These are phyloP conservation scores for Xerocomus minutiporus DNA, from an alignment of 1,284 basidiomycete species.

Conservation along the genomic window DNA sequence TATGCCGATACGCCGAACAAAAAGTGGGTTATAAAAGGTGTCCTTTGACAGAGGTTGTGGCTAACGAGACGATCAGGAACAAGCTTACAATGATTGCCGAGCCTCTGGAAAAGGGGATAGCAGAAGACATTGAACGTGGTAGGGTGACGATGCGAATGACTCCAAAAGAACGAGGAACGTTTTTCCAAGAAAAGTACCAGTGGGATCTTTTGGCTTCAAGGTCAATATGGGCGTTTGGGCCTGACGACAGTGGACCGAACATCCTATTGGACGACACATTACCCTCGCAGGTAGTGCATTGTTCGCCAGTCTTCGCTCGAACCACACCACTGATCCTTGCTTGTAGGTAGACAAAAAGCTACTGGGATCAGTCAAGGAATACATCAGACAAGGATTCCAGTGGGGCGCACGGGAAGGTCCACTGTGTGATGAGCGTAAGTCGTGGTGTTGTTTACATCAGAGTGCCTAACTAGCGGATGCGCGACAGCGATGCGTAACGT, in stretches of 20 bases:
- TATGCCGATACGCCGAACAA: constrained; percentile 99
- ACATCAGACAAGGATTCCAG: constrained; percentile 98
- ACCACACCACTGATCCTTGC: background rate
- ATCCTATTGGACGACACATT: constrained; percentile 94
- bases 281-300: constrained; percentile 72
- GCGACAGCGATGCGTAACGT: constrained; percentile 90
- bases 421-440: constrained; percentile 95
- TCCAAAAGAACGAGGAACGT: constrained; percentile 87
- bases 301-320: background rate
- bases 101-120: constrained; percentile 88
- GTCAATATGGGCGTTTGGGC: constrained; percentile 99
- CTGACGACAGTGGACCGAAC: constrained; percentile 92
- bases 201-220: constrained; percentile 97
- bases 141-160: constrained; percentile 91
- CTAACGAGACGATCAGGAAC: constrained; percentile 56
- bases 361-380: constrained; percentile 85
- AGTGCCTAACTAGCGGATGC: constrained; percentile 4
- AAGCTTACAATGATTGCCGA: constrained; percentile 98
- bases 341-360: constrained; percentile 87
- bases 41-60: constrained; percentile 1
- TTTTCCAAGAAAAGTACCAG: constrained; percentile 94
- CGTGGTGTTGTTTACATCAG: constrained; percentile 2
- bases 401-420: constrained; percentile 98
- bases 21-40: constrained; percentile 58
- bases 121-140: constrained; percentile 90